phyloP scores from a whole-genome alignment of 306 rosid species.

The Sophora flavescens region DNA sequence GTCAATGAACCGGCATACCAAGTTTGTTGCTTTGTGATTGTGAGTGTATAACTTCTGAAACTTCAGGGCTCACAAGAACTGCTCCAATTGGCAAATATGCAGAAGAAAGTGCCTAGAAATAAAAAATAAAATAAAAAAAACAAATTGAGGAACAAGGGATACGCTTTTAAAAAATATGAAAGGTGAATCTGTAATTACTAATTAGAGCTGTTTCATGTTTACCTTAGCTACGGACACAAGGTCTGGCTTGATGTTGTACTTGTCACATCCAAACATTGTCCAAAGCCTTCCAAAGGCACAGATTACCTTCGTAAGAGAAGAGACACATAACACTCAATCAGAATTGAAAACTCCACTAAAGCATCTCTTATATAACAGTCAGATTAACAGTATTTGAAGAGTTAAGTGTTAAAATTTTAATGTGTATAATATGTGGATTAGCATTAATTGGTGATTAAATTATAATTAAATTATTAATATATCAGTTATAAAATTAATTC shows the following conservation, averaged over 20 bases:
- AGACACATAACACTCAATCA: conserved; percentile 42
- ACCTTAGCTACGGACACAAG: conserved; percentile 95
- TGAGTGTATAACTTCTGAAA: conserved; percentile 83
- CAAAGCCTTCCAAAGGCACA: conserved; percentile 99
- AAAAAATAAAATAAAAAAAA: conserved; percentile 38
- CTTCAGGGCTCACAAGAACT: conserved; percentile 87
- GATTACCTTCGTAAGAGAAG: conserved; percentile 75
- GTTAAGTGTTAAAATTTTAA: too few relatives aligned
- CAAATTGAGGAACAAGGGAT: conserved; percentile 23
- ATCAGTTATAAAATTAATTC: too few relatives aligned
- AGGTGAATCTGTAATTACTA: conserved; percentile 15
- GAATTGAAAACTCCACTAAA: conserved; percentile 33
- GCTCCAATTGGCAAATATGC: conserved; percentile 93
- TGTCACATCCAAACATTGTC: conserved; percentile 88
- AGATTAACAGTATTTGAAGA: conserved; percentile 4
- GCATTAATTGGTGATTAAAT: too few relatives aligned
- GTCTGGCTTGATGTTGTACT: conserved; percentile 90
- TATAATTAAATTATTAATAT: too few relatives aligned
- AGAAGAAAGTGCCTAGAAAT: conserved; percentile 98
- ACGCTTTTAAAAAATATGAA: conserved; percentile 1
- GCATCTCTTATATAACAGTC: neutral
- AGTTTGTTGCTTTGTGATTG: conserved; percentile 89
- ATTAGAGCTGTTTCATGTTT: conserved; percentile 37
- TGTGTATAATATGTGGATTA: too few relatives aligned
- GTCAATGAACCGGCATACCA: conserved; percentile 56